Conservation (phyloP, 2,329 filamentous ascomycete genomes). For the Botrytis fabae region DNA sequence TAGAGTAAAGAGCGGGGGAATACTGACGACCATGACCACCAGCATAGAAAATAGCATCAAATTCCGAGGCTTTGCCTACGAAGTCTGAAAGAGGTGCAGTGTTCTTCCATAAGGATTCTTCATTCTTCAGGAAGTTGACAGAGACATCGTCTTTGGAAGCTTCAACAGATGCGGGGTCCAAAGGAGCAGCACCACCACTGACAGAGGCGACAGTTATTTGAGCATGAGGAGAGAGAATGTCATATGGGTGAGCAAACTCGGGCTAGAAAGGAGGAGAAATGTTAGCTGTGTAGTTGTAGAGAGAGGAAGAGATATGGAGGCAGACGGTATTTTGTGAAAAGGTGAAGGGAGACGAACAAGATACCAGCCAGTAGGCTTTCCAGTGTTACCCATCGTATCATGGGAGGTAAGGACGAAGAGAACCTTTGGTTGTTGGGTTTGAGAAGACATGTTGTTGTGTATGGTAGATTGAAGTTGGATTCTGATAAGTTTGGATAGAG, state of each 20-base stretch:
- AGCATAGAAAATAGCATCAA: constrained; percentile 58
- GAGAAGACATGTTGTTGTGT: constrained; percentile 20
- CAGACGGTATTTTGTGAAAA: too few relatives aligned
- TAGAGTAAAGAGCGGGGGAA: not conserved
- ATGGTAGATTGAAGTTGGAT: constrained; percentile 1
- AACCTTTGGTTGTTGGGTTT: constrained; percentile 45
- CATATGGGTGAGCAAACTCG: constrained; percentile 51
- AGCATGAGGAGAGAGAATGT: constrained; percentile 45
- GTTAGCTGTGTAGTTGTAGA: constrained; percentile 11
- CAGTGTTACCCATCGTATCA: constrained; percentile 34
- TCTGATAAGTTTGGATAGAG: not conserved
- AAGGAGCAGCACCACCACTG: constrained; percentile 46
- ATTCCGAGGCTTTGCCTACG: constrained; percentile 50
- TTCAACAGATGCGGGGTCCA: constrained; percentile 48
- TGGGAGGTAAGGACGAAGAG: constrained; percentile 54
- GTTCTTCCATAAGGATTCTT: constrained; percentile 53
- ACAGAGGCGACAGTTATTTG: constrained; percentile 49
- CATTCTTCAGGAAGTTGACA: constrained; percentile 47
- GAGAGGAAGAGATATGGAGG: not conserved
- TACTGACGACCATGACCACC: constrained; percentile 57
- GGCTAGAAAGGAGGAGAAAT: constrained; percentile 42
- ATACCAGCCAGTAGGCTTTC: constrained; percentile 55
- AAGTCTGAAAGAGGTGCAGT: constrained; percentile 52
- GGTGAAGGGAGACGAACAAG: constrained; percentile 42
- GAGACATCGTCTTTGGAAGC: constrained; percentile 46